phyloP scores from a whole-genome alignment of 2,329 filamentous ascomycete genomes.

The Claviceps sp. region DNA sequence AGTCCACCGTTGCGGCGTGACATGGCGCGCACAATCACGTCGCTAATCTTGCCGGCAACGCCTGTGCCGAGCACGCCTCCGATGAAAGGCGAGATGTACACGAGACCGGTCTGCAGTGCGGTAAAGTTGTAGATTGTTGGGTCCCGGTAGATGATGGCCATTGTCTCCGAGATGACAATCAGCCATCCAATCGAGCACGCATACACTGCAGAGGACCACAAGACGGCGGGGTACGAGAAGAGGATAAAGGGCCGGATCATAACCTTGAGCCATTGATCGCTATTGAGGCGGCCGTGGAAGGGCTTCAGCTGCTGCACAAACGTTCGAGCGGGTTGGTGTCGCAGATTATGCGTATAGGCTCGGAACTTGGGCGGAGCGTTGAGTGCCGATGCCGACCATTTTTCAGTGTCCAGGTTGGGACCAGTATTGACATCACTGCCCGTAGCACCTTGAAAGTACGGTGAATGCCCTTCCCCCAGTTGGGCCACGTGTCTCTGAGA shows the following conservation, averaged over 20 bases:
- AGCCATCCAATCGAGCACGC: slow-evolving; percentile 86
- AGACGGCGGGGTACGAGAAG: slow-evolving; percentile 73
- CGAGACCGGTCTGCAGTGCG: slow-evolving; percentile 65
- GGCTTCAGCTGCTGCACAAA: slow-evolving; percentile 62
- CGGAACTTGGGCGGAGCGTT: slow-evolving; percentile 21
- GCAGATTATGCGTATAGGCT: slow-evolving; percentile 58
- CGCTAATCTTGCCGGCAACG: slow-evolving; percentile 77
- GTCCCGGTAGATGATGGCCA: slow-evolving; percentile 66
- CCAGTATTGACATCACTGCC: slow-evolving; percentile 13
- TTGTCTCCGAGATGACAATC: slow-evolving; percentile 82
- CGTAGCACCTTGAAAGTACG: slow-evolving; percentile 2
- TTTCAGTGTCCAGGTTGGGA: slow-evolving; percentile 28
- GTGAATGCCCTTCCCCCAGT: background rate
- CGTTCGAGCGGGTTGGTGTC: slow-evolving; percentile 52
- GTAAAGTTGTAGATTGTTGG: slow-evolving; percentile 64
- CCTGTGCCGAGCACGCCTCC: slow-evolving; percentile 84
- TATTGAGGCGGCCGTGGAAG: slow-evolving; percentile 64
- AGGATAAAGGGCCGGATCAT: slow-evolving; percentile 72
- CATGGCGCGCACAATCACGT: slow-evolving; percentile 73
- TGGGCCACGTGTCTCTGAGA: background rate
- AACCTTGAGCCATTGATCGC: slow-evolving; percentile 69
- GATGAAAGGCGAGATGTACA: slow-evolving; percentile 84
- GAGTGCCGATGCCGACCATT: slow-evolving; percentile 23
- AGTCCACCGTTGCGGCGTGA: slow-evolving; percentile 76
- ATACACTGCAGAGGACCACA: slow-evolving; percentile 82